Evolutionary conservation across 441 rosid genomes (phyloP), one percentile per base, ranked within the genome.

Genomic region (Eruca vesicaria): DNA sequence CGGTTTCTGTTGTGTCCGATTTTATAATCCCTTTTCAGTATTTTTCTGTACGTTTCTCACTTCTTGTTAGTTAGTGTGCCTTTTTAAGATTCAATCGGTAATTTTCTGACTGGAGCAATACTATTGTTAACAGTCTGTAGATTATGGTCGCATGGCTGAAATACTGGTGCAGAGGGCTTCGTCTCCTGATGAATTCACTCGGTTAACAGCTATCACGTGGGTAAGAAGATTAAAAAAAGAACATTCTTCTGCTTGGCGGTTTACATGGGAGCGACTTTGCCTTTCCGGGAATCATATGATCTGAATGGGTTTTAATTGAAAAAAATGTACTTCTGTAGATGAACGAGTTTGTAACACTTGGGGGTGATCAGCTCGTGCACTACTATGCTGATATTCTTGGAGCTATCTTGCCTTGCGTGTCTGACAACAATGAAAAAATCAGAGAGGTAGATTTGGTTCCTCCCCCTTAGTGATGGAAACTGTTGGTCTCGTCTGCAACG

Each of bases 111-210:
- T 89, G 86, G 77, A 85, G 83, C 90, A 81, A 90, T 90, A 86
- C 88, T 87, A 81, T 87, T 92, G 82, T 88, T 90, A 90, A 89
- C 26, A 97, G 99, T 97, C 98, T 91, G 99, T 94, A 94, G 99
- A 97, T 92, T 97, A 97, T 87, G 97, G 98, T 84, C 98, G 99
- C 78, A 97, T 97, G 99, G 99, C 99, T 79, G 98, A 97, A 85
- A 97, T 97, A 81, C 81, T 97, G 86, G 98, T 97, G 83, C 93
- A 85, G 80, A 91, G 99, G 83, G 98, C 98, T 65, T 86, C 90
- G 80, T 88, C 97, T 86, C 74, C 87, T 33, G 99, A 97, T 89
- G 99, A 94, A 79, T 97, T 97, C 73, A 97, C 99, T 66, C 92
- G 99, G 65, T 83, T 94, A 83, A 97, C 99, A 12, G 98, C 98